Conservation (phyloP, 2,329 filamentous ascomycete species). For the Botrytis galanthina region DNA sequence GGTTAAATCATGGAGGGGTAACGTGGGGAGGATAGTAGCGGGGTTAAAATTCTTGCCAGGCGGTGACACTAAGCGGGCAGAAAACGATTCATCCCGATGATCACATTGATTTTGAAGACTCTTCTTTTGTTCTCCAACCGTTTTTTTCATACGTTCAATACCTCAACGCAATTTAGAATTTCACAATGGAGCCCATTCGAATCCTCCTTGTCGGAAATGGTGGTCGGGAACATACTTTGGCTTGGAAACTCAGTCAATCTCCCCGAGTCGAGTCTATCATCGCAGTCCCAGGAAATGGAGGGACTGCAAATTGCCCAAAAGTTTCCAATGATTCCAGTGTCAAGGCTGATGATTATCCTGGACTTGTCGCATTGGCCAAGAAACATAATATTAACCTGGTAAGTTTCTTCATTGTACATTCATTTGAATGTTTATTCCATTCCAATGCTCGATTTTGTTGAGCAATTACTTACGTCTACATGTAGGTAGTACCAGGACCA, state of each 20-base stretch:
- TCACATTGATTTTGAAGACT: constrained; percentile 1
- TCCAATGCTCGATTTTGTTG: background rate
- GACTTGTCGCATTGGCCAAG: constrained; percentile 72
- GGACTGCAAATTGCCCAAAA: constrained; percentile 70
- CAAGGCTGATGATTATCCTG: constrained; percentile 71
- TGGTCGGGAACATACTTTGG: constrained; percentile 89
- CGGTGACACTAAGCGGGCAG: constrained; percentile 17
- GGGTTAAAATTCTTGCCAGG: constrained; percentile 11
- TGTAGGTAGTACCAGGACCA: constrained; percentile 74
- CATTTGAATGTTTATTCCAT: background rate
- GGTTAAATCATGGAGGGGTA: constrained; percentile 6
- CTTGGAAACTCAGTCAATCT: constrained; percentile 90
- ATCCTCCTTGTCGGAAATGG: constrained; percentile 91
- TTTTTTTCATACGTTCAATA: background rate
- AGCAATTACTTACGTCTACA: background rate
- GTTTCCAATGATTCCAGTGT: constrained; percentile 67
- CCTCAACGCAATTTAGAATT: background rate
- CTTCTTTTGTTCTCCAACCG: background rate
- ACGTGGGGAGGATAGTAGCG: constrained; percentile 1
- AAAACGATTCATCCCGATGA: constrained; percentile 12
- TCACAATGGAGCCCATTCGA: constrained; percentile 41
- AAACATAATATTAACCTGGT: constrained; percentile 69
- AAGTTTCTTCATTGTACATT: background rate
- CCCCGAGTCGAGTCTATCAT: constrained; percentile 72
- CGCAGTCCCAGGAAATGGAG: constrained; percentile 78